Evolutionary conservation across 331 rosid species (phyloP).

Genomic region (Telfairia occidentalis): DNA sequence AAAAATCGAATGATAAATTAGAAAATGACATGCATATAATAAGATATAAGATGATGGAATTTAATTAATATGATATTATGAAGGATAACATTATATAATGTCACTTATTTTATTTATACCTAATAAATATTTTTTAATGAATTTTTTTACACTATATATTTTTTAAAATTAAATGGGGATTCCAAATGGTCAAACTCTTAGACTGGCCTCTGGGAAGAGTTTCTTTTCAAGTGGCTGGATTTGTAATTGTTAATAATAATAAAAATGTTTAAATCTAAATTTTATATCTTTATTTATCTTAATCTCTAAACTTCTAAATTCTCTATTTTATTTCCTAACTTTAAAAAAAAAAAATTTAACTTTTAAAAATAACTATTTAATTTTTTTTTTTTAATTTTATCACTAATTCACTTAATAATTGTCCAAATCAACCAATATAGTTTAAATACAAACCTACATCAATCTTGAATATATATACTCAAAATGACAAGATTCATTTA

Average conservation of each 20-base stretch:
- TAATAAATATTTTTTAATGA: background rate
- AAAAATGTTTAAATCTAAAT: background rate
- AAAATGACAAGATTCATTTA: too few relatives aligned
- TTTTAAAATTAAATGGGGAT: background rate
- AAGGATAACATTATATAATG: background rate
- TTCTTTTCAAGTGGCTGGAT: background rate
- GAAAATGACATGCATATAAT: background rate
- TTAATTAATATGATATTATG: background rate
- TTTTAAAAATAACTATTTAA: too few relatives aligned
- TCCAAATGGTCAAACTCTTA: background rate
- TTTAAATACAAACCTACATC: too few relatives aligned
- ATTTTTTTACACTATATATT: too few relatives aligned
- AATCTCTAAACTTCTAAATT: too few relatives aligned
- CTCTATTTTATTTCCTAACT: too few relatives aligned
- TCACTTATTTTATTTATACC: background rate
- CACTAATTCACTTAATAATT: too few relatives aligned
- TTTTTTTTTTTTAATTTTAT: too few relatives aligned
- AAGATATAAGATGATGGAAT: background rate
- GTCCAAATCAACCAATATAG: too few relatives aligned
- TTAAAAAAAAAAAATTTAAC: too few relatives aligned
- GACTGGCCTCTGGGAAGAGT: background rate
- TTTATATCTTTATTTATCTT: too few relatives aligned
- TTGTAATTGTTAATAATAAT: background rate
- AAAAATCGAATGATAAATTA: background rate
- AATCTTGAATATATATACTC: too few relatives aligned